Conservation (phyloP, 2,329 filamentous ascomycete genomes). For the Sarocladium strictum region DNA sequence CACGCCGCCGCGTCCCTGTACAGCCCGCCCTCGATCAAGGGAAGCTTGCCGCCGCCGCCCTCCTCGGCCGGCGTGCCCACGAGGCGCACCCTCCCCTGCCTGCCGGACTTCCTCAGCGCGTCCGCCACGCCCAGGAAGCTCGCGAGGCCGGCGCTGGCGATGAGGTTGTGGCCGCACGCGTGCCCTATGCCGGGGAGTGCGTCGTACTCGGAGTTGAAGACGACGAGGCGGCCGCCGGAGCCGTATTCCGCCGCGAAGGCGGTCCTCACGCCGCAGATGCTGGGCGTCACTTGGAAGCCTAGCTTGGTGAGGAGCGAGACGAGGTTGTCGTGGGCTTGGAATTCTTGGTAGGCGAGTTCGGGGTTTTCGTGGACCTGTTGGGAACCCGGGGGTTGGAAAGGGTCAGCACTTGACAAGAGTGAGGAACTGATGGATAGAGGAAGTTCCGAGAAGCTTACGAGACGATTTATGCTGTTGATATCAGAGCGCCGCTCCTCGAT, state of each 20-base stretch:
- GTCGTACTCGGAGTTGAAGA: constrained; percentile 37
- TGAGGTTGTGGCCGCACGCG: constrained; percentile 39
- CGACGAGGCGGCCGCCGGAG: constrained; percentile 23
- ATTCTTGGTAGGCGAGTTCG: constrained; percentile 23
- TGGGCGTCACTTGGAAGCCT: constrained; percentile 21
- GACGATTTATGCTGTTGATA: constrained; percentile 5
- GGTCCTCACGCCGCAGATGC: constrained; percentile 26
- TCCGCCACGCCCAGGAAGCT: constrained; percentile 30
- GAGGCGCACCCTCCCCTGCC: constrained; percentile 29
- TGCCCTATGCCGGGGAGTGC: constrained; percentile 39
- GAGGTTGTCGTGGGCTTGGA: constrained; percentile 22
- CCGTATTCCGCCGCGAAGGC: constrained; percentile 24
- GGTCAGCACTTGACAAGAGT: background rate
- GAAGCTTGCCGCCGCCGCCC: constrained; percentile 33
- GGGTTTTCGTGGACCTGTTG: constrained; percentile 20
- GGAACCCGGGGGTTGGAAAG: background rate
- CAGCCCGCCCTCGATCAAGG: constrained; percentile 17
- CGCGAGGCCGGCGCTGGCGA: constrained; percentile 32
- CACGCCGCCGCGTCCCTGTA: constrained; percentile 19
- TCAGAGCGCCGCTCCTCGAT: constrained; percentile 6
- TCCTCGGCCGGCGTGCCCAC: constrained; percentile 38
- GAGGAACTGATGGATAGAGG: background rate
- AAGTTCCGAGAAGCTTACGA: background rate
- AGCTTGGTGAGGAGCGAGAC: constrained; percentile 15
- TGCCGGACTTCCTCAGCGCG: constrained; percentile 22